A percentile compares a stretch with the other conserved stretches of the same genome.
These are phyloP conservation scores for Bothriochloa decipiens DNA, from an alignment of 176 grass and related monocot genomes.

Conservation along the genomic window DNA sequence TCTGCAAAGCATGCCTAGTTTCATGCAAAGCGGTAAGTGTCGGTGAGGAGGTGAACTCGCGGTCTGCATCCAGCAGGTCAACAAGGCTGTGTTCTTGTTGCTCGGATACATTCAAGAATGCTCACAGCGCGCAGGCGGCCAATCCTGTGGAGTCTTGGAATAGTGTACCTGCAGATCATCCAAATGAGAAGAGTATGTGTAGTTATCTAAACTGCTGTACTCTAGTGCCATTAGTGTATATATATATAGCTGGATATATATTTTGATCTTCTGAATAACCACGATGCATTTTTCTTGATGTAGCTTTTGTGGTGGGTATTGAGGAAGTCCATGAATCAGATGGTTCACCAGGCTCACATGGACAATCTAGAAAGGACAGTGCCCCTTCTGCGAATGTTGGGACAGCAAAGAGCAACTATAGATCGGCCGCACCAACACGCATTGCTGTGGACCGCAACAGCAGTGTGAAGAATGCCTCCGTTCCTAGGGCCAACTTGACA, in stretches of 20 bases:
- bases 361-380: slow-evolving; percentile 40
- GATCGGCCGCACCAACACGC: not conserved
- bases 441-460: slow-evolving; percentile 39
- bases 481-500: slow-evolving; percentile 42
- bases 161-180: slow-evolving; percentile 35
- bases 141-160: slow-evolving; percentile 23
- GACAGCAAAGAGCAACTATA: slow-evolving; percentile 18
- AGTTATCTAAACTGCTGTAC: not conserved
- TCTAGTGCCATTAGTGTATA: not conserved
- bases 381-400: slow-evolving; percentile 19
- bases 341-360: slow-evolving; percentile 36
- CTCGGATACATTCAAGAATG: slow-evolving; percentile 43
- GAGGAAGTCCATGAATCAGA: slow-evolving; percentile 49
- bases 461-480: slow-evolving; percentile 42
- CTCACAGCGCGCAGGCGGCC: not conserved
- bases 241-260: slow-evolving; percentile 3
- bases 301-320: slow-evolving; percentile 44
- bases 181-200: slow-evolving; percentile 47
- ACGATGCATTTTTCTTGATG: slow-evolving; percentile 8
- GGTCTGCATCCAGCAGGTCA: slow-evolving; percentile 17
- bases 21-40: slow-evolving; percentile 21
- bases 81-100: slow-evolving; percentile 53
- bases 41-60: not conserved
- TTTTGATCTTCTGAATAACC: slow-evolving; percentile 17
- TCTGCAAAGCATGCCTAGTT: slow-evolving; percentile 60